Evolutionary conservation across 139 green algal species (phyloP).

Genomic region (Picochlorum sp.): DNA sequence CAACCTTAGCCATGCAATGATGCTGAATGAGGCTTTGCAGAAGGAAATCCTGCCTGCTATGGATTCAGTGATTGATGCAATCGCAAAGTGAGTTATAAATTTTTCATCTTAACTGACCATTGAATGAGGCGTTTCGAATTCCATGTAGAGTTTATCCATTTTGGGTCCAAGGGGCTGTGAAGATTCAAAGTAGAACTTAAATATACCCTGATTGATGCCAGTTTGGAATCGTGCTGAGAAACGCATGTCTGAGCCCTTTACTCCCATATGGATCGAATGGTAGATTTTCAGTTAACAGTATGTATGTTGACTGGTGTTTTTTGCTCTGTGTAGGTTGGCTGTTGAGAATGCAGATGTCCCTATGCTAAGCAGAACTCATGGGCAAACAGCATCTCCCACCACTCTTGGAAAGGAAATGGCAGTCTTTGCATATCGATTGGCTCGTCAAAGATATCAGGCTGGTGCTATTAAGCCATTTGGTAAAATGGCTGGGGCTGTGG

Average conservation of each 20-base stretch:
- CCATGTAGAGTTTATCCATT: background rate
- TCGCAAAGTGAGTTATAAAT: conserved; percentile 28
- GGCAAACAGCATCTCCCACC: conserved; percentile 92
- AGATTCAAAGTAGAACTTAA: conserved; percentile 21
- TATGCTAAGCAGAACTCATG: conserved; percentile 95
- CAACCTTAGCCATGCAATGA: conserved; percentile 95
- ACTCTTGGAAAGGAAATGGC: conserved; percentile 99
- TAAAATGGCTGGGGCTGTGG: conserved; percentile 94
- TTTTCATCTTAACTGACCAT: too few relatives aligned
- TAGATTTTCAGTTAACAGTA: background rate
- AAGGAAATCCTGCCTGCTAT: conserved; percentile 73
- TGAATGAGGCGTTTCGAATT: background rate
- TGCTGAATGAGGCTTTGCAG: conserved; percentile 81
- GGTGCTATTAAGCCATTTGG: conserved; percentile 58
- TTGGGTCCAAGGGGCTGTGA: conserved; percentile 4
- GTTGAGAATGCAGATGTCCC: conserved; percentile 71
- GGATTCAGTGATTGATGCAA: conserved; percentile 65
- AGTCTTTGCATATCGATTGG: conserved; percentile 80
- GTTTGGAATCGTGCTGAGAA: conserved; percentile 14
- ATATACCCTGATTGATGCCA: conserved; percentile 29
- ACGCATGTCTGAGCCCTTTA: conserved; percentile 11
- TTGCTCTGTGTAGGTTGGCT: conserved; percentile 35
- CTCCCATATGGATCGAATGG: background rate
- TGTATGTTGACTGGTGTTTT: background rate
- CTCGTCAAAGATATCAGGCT: conserved; percentile 43